A percentile compares a stretch with the other conserved stretches of the same genome.
Conservation (phyloP, 768 basidiomycete genomes). For the Neoboletus subvelutipes region DNA sequence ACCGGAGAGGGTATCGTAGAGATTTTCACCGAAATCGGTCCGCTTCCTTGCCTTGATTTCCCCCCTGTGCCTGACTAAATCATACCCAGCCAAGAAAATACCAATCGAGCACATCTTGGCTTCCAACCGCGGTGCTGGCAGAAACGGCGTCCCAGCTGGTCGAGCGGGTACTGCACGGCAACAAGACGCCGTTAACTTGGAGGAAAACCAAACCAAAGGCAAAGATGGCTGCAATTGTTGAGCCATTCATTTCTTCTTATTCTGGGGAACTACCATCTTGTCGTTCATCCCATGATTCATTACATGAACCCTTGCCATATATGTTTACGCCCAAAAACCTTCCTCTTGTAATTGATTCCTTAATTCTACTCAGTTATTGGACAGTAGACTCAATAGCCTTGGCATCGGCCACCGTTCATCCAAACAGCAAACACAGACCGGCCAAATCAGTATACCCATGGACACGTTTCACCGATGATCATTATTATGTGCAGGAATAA, state of each 20-base stretch:
- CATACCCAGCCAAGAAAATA: slow-evolving; percentile 67
- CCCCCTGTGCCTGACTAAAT: neutral
- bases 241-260: slow-evolving; percentile 28
- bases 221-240: slow-evolving; percentile 84
- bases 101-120: slow-evolving; percentile 94
- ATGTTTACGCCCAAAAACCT: slow-evolving; percentile 20
- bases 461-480: slow-evolving; percentile 12
- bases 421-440: neutral
- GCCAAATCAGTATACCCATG: neutral
- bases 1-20: slow-evolving; percentile 94
- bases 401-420: neutral
- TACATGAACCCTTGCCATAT: slow-evolving; percentile 24
- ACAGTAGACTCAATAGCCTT: slow-evolving; percentile 7
- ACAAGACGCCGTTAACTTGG: slow-evolving; percentile 63
- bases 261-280: slow-evolving; percentile 18
- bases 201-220: slow-evolving; percentile 61
- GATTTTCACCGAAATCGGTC: slow-evolving; percentile 98
- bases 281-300: slow-evolving; percentile 18
- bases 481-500: slow-evolving; percentile 18
- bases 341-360: slow-evolving; percentile 30
- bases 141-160: slow-evolving; percentile 54
- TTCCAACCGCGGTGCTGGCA: slow-evolving; percentile 67
- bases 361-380: slow-evolving; percentile 24
- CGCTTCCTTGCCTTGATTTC: slow-evolving; percentile 20
- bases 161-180: slow-evolving; percentile 52